phyloP scores from a whole-genome alignment of 768 basidiomycete genomes.

The Favolaschia claudopus region DNA sequence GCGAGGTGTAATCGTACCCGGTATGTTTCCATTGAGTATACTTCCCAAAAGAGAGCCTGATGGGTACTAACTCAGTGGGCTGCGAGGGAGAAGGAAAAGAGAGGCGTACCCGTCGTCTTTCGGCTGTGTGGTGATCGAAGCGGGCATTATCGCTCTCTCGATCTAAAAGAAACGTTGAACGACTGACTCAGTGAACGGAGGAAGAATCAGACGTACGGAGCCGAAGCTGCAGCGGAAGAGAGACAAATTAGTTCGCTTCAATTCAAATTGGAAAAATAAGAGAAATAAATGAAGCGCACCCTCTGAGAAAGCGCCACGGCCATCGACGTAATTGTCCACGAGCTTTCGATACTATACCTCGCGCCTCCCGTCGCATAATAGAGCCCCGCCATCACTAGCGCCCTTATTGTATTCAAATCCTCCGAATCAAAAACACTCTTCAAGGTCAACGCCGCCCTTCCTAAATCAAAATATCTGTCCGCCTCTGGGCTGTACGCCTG shows the following conservation, averaged over 20 bases:
- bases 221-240: not conserved
- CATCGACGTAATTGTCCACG: conserved; percentile 42
- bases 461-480: conserved; percentile 24
- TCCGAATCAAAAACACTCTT: conserved; percentile 10
- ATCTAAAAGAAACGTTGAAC: no score
- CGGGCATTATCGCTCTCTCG: not conserved
- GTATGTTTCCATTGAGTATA: conserved; percentile 48
- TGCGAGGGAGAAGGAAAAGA: no score
- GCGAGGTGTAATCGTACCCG: conserved; percentile 38
- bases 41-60: conserved; percentile 57
- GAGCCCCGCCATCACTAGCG: conserved; percentile 20
- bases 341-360: conserved; percentile 36
- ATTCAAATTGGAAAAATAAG: not conserved
- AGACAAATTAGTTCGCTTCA: not conserved
- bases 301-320: conserved; percentile 34
- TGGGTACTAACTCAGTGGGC: no score
- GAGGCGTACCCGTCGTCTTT: not conserved
- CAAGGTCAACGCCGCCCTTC: conserved; percentile 18
- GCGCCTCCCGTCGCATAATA: conserved; percentile 19
- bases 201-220: conserved; percentile 5
- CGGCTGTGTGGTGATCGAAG: not conserved
- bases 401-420: conserved; percentile 25
- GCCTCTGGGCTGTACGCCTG: conserved; percentile 36
- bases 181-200: not conserved
- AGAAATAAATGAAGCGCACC: not conserved